A percentile compares a stretch with the other conserved stretches of the same genome.
These are phyloP conservation scores for Dioszegia crocea DNA, from an alignment of 768 basidiomycete species.

Conservation along the genomic window DNA sequence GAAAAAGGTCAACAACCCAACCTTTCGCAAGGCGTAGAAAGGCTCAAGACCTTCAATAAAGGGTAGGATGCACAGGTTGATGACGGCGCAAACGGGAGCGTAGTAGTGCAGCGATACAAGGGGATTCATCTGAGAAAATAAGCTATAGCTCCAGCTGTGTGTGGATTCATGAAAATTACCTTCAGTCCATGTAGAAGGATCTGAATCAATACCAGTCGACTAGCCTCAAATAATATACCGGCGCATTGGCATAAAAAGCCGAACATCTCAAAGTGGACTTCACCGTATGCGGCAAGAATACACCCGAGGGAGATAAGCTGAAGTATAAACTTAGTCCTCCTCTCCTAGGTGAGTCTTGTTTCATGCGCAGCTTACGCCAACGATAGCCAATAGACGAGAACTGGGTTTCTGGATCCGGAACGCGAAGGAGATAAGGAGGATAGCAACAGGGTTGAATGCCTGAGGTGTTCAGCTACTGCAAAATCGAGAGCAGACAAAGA, in stretches of 20 bases:
- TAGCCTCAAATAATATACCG: slow-evolving; percentile 82
- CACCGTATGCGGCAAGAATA: slow-evolving; percentile 67
- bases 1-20: slow-evolving; percentile 70
- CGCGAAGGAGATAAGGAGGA: slow-evolving; percentile 81
- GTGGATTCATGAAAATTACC: slow-evolving; percentile 17
- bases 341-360: too few species aligned
- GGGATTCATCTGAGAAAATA: slow-evolving; percentile 90
- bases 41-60: slow-evolving; percentile 91
- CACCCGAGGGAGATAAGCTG: slow-evolving; percentile 82
- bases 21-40: slow-evolving; percentile 64
- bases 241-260: slow-evolving; percentile 87
- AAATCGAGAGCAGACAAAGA: too few species aligned
- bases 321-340: not conserved
- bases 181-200: slow-evolving; percentile 90
- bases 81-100: slow-evolving; percentile 69
- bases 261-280: slow-evolving; percentile 75
- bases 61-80: slow-evolving; percentile 80
- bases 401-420: slow-evolving; percentile 85
- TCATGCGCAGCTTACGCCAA: slow-evolving; percentile 58
- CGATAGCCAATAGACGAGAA: slow-evolving; percentile 72
- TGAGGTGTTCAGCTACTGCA: not conserved
- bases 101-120: slow-evolving; percentile 79
- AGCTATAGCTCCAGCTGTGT: not conserved
- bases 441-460: slow-evolving; percentile 51
- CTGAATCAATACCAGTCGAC: slow-evolving; percentile 93